Evolutionary conservation across 2,329 filamentous ascomycete genomes (phyloP), one percentile per base, ranked within the genome.

Genomic region (Aspergillus flavus): DNA sequence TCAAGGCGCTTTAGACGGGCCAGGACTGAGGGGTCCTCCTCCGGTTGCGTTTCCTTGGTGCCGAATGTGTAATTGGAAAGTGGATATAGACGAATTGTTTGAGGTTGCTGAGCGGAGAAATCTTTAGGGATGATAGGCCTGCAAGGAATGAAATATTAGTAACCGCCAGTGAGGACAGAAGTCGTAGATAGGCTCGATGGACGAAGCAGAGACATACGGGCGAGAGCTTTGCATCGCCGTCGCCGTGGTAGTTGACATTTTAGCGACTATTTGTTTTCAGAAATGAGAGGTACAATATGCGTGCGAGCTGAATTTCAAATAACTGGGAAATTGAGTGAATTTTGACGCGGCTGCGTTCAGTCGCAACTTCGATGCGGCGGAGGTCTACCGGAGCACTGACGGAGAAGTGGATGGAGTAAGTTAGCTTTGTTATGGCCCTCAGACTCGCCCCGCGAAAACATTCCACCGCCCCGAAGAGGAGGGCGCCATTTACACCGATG

Each of bases 1-100:
- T 98, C 93, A n/a, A 99, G 86, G 10, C 95, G 89, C 82, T 94
- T 94, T 68, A 99, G 84, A 2, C 95, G 91, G 61, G 95, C 94
- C 62, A 97, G 87, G 2, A 99, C 95, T 0, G 93, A 97, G 0
- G 94, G 94, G 74, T 99, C 95, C 80, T 99, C 95, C 80, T 99
- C 95, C 2, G 94, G 95, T 77, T 99, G 95, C 26, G 92, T 96
- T 83, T 98, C 95, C 81, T 99, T 99, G 65, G 96, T 96, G 66
- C 94, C 94, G 74, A 99, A 98, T 28, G 95, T 98, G 84, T 99
- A 99, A 85, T 98, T 99, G 70, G 93, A 97, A 56, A 99, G 87
- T 39, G 95, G 95, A 76, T 94, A 98, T 30, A 99, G 87, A 59
- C 92, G 91, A 74, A 99, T 94, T 2, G 93, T 95, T 71, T 89